These are phyloP conservation scores for Kalmanozyma brasiliensis DNA, from an alignment of 1,284 basidiomycete genomes.

Conservation along the genomic window DNA sequence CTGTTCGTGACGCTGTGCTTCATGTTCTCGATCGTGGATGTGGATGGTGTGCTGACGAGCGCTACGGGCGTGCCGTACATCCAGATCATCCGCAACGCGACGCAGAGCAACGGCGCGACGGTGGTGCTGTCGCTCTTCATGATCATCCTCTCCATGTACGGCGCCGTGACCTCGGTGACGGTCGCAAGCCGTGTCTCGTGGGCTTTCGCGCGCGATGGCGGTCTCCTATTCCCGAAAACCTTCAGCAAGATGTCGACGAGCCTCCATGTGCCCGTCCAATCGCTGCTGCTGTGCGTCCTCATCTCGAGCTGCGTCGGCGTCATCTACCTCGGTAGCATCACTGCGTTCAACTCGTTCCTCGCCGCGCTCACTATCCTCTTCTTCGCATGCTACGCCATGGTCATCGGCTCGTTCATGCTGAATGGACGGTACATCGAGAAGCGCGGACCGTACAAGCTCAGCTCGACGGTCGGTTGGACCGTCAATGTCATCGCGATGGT, in stretches of 20 bases:
- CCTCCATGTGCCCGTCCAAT: conserved; percentile 27
- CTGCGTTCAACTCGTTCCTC: conserved; percentile 40
- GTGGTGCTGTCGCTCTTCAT: conserved; percentile 37
- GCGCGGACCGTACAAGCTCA: conserved; percentile 22
- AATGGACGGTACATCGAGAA: conserved; percentile 25
- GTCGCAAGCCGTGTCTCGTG: conserved; percentile 34
- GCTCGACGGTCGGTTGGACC: conserved; percentile 16
- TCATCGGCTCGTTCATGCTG: conserved; percentile 33
- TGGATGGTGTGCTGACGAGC: conserved; percentile 30
- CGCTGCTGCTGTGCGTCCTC: conserved; percentile 26
- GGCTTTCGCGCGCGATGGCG: conserved; percentile 36
- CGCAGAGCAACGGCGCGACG: conserved; percentile 27
- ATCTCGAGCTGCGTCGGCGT: conserved; percentile 35
- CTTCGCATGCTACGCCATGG: conserved; percentile 34
- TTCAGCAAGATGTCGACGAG: conserved; percentile 23
- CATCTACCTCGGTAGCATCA: conserved; percentile 38
- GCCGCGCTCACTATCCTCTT: conserved; percentile 36
- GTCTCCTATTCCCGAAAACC: conserved; percentile 18
- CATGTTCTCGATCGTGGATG: conserved; percentile 38
- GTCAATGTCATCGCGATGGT: conserved; percentile 28
- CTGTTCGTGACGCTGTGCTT: conserved; percentile 37
- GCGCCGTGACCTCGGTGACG: conserved; percentile 29
- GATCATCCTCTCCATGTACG: conserved; percentile 33
- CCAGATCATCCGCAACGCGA: conserved; percentile 35
- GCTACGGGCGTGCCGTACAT: conserved; percentile 29